Base-by-base conservation (phyloP, 768 basidiomycete genomes). In the Tulasnella sp. region DNA sequence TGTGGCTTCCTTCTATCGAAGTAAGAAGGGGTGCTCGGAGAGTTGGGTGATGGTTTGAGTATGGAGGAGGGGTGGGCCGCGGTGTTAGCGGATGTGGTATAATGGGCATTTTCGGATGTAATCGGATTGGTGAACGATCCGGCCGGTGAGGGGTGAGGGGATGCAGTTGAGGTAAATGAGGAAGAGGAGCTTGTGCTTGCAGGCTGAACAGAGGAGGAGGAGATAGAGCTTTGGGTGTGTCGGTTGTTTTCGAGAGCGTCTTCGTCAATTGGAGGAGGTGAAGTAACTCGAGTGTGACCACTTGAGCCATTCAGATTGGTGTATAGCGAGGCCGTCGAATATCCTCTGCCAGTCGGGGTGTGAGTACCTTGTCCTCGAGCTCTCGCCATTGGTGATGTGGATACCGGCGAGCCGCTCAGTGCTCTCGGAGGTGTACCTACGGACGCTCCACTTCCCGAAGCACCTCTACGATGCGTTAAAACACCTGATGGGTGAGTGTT, bases 171-270 rank as follows among this genome's bases (percentile, higher is more conserved):
- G 6, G 8, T 25, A 5, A 45, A 8, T 12, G 43, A 45, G 6
- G 43, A 45, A 4, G 49, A 51, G 3, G 49, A 51, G 29, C 49
- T 51, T 5, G 49, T 51, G 39, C 39, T 47, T 8, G 45, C 37
- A 19, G 49, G 49, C 4, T 42, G 49, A 1, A 51, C 33, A 40
- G 49, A 51, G 31, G 49, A 51, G 24, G 49, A 51, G 16, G 49
- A 51, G 6, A 42, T 51, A 9, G 49, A 51, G 24, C 29, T 28
- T 5, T 51, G 31, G 16, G 49, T 51, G 29, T 51, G 39, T 12
- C 27, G 5, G 10, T n/a, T 40, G n/a, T 25, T 25, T 16, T n/a
- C n/a, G 39, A 40, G 10, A 6, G 39, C 19, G n/a, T 25, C n/a
- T 25, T 5, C 6, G n/a, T n/a, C n/a, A 25, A 6, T 20, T 25